phyloP scores from a whole-genome alignment of 2,329 filamentous ascomycete species.

The Xylariaceae sp. region DNA sequence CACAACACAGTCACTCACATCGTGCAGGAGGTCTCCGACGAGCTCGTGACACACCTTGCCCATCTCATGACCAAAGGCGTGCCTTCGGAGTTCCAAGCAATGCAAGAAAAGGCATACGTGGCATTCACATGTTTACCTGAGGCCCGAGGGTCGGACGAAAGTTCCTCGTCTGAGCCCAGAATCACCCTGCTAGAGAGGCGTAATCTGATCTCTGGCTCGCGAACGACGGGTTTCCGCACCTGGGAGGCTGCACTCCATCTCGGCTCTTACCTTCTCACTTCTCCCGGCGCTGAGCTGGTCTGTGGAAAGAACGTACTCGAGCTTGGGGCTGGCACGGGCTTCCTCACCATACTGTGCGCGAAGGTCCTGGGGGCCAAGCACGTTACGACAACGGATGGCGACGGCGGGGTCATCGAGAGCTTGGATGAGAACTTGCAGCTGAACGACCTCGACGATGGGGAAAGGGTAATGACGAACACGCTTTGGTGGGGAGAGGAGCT shows the following conservation, averaged over 20 bases:
- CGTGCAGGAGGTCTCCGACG: constrained; percentile 52
- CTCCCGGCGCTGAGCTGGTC: constrained; percentile 40
- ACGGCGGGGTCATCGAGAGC: constrained; percentile 48
- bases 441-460: constrained; percentile 37
- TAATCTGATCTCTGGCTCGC: constrained; percentile 50
- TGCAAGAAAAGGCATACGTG: constrained; percentile 57
- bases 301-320: constrained; percentile 54
- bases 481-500: constrained; percentile 31
- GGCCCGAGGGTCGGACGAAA: not conserved
- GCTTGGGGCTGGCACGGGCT: constrained; percentile 63
- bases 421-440: constrained; percentile 48
- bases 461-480: constrained; percentile 19
- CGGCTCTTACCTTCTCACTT: constrained; percentile 50
- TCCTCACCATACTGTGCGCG: constrained; percentile 60
- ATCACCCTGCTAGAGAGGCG: constrained; percentile 52
- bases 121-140: constrained; percentile 47
- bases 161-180: constrained; percentile 26
- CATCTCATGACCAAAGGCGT: constrained; percentile 43
- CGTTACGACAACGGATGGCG: constrained; percentile 60
- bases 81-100: constrained; percentile 29
- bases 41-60: constrained; percentile 53
- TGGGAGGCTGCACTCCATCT: constrained; percentile 67
- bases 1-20: not conserved
- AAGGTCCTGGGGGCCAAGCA: constrained; percentile 49
- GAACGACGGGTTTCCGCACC: constrained; percentile 63